Evolutionary conservation across 352 stramenopile genomes (phyloP).

Genomic region (Phytopythium helicoides): DNA sequence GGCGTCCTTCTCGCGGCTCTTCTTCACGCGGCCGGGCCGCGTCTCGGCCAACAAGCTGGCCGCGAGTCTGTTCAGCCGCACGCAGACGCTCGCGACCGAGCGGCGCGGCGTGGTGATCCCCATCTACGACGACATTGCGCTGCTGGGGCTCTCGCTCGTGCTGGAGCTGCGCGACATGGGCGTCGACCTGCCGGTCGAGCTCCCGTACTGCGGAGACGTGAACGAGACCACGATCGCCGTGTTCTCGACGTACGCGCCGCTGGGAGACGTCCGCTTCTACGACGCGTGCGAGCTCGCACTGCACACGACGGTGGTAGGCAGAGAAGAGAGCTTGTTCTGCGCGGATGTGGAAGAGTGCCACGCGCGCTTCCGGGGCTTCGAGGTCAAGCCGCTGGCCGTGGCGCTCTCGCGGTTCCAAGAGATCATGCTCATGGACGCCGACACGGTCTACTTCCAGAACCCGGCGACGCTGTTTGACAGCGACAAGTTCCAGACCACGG

Average conservation of each 20-base stretch:
- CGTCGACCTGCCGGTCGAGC: conserved; percentile 30
- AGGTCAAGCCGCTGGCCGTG: conserved; percentile 38
- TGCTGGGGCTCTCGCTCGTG: conserved; percentile 8
- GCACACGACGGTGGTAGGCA: conserved; percentile 21
- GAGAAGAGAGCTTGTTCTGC: conserved; percentile 27
- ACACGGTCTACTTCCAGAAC: conserved; percentile 49
- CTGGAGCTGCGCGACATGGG: conserved; percentile 31
- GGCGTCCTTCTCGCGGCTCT: not conserved
- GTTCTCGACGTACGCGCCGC: conserved; percentile 19
- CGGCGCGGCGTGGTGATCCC: conserved; percentile 4
- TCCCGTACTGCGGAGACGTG: conserved; percentile 45
- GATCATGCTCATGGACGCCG: conserved; percentile 67
- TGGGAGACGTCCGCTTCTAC: conserved; percentile 29
- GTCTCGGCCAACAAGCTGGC: conserved; percentile 1
- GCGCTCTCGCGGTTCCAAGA: conserved; percentile 53
- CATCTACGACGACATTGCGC: conserved; percentile 6
- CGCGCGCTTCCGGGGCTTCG: conserved; percentile 27
- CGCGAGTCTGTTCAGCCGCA: conserved; percentile 1
- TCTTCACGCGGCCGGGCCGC: not conserved
- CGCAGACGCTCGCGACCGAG: not conserved
- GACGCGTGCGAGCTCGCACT: conserved; percentile 30
- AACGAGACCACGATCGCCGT: conserved; percentile 11
- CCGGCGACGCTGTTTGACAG: conserved; percentile 31
- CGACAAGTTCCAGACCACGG: conserved; percentile 28
- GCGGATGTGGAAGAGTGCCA: conserved; percentile 32